A percentile compares a stretch with the other conserved stretches of the same genome.
phyloP scores from a whole-genome alignment of 129 eudicot genomes.

The Helianthus tuberosus region DNA sequence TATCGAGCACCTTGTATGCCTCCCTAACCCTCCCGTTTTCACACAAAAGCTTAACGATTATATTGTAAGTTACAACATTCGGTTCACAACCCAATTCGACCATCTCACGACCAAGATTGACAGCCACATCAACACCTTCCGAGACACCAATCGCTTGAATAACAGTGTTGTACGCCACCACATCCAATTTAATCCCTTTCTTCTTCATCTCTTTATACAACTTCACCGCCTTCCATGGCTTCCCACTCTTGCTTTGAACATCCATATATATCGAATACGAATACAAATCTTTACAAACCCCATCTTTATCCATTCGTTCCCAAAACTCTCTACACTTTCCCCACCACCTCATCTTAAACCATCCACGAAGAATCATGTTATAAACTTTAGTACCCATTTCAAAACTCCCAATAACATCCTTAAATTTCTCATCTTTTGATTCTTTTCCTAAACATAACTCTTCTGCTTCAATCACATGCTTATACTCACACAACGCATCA shows the following conservation, averaged over 20 bases:
- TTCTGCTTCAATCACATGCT: conserved; percentile 92
- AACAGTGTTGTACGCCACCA: conserved; percentile 86
- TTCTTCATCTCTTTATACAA: conserved; percentile 89
- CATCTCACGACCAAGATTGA: conserved; percentile 79
- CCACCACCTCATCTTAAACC: conserved; percentile 92
- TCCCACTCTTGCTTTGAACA: conserved; percentile 75
- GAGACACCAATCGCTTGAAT: conserved; percentile 70
- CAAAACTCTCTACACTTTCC: conserved; percentile 86
- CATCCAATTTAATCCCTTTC: conserved; percentile 79
- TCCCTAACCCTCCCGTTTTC: conserved; percentile 72
- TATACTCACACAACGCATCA: conserved; percentile 92
- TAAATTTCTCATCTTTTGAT: conserved; percentile 6
- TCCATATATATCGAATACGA: conserved; percentile 95
- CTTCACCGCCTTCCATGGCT: conserved; percentile 91
- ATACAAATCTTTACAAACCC: conserved; percentile 69
- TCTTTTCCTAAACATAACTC: conserved; percentile 64
- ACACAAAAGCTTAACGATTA: conserved; percentile 76
- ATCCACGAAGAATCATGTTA: conserved; percentile 88
- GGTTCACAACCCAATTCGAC: conserved; percentile 74
- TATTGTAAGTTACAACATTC: conserved; percentile 72
- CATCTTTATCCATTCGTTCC: conserved; percentile 89
- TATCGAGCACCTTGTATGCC: conserved; percentile 63
- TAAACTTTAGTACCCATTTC: conserved; percentile 56
- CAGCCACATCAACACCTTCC: conserved; percentile 86
- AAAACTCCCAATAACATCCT: conserved; percentile 27